Percentiles rank a stretch among this genome's conserved stretches.
Evolutionary conservation across 2,329 filamentous ascomycete species (phyloP).

Genomic region (Lachnellula cervina): DNA sequence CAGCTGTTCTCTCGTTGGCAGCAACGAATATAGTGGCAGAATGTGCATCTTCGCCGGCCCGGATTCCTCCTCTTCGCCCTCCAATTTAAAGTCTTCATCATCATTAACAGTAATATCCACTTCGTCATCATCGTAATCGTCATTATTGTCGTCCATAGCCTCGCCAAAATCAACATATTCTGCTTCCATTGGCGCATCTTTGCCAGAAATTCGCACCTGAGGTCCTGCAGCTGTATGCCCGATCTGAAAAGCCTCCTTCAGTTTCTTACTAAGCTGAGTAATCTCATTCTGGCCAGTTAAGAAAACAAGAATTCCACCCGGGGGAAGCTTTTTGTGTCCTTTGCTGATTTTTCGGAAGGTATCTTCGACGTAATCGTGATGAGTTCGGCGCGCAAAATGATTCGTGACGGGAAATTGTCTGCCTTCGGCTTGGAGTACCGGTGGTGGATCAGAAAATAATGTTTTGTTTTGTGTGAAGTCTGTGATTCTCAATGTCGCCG

Average conservation of each 20-base stretch:
- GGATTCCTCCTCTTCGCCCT: slow-evolving; percentile 58
- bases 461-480: slow-evolving; percentile 82
- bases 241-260: slow-evolving; percentile 60
- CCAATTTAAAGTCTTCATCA: slow-evolving; percentile 48
- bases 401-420: slow-evolving; percentile 85
- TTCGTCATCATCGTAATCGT: slow-evolving; percentile 55
- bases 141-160: slow-evolving; percentile 49
- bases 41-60: slow-evolving; percentile 75
- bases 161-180: slow-evolving; percentile 84
- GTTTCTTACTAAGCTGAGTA: slow-evolving; percentile 68
- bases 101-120: slow-evolving; percentile 52
- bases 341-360: slow-evolving; percentile 80
- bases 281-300: slow-evolving; percentile 94
- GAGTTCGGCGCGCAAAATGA: slow-evolving; percentile 81
- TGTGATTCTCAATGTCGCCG: slow-evolving; percentile 83
- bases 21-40: slow-evolving; percentile 86
- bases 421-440: slow-evolving; percentile 84
- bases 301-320: slow-evolving; percentile 89
- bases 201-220: slow-evolving; percentile 70
- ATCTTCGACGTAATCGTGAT: slow-evolving; percentile 86
- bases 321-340: slow-evolving; percentile 84
- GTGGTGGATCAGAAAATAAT: slow-evolving; percentile 74
- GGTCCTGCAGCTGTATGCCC: slow-evolving; percentile 48
- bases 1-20: slow-evolving; percentile 87
- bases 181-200: slow-evolving; percentile 72